Evolutionary conservation across 1,284 basidiomycete species (phyloP), one percentile per base, ranked within the genome.

Genomic region (Cryptococcus deneoformans): DNA sequence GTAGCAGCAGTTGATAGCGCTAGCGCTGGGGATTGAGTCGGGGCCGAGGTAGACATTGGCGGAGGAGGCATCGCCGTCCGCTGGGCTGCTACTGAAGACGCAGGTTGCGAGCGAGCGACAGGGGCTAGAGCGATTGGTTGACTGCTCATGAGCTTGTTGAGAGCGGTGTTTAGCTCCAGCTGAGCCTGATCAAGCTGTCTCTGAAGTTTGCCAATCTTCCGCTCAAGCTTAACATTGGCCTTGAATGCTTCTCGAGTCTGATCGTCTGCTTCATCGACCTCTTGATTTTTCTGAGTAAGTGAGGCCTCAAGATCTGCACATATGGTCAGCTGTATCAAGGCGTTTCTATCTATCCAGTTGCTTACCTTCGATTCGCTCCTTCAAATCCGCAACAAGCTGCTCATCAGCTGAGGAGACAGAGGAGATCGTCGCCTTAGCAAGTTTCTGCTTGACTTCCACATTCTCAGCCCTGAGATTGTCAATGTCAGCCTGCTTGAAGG

Each of bases 211-310:
- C 64, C 62, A 24, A 72, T 59, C 59, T 69, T 69, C 61, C 69
- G 69, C 49, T 70, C 67, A 24, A 72, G 55, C 52, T 68, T 70
- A 20, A 60, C 59, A 20, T 71, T 69, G 24, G 60, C 53, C 42
- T 65, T 66, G 62, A 63, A 65, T 7, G 59, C 63, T 54, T 71
- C 69, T 38, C 66, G 54, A 24, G 67, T 67, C 42, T 61, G 59
- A 53, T 72, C 69, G 42, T 69, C 69, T 6, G 68, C 68, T 47
- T 68, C 67, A 56, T 72, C 70, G n/a, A 72, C 67, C 44, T 72
- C 70, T 53, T 66, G 62, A 14, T 62, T 64, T 52, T 69, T 69
- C 39, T 61, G 58, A 2, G 59, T 68, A 36, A 69, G 57, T 9
- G 66, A 57, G 6, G 56, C 50, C 51, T 69, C 67, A 37, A 72